A percentile compares a stretch with the other conserved stretches of the same genome.
These are phyloP conservation scores for Fusarium nurragi DNA, from an alignment of 2,329 filamentous ascomycete genomes.

Conservation along the genomic window DNA sequence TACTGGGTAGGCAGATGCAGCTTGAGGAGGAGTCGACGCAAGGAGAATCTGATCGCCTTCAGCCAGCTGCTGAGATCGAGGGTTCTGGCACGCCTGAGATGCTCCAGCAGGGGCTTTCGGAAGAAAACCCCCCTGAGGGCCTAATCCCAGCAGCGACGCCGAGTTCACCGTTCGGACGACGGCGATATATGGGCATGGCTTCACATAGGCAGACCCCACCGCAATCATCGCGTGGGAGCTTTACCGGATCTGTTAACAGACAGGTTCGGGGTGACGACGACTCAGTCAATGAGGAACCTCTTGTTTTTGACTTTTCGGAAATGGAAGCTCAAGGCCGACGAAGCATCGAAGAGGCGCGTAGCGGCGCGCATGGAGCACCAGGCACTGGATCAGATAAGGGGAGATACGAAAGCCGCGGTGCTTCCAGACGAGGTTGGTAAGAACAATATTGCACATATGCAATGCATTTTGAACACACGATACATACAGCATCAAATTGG, in stretches of 20 bases:
- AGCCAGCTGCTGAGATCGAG: constrained; percentile 56
- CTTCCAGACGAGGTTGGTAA: constrained; percentile 52
- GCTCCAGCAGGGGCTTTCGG: constrained; percentile 55
- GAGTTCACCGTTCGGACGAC: constrained; percentile 57
- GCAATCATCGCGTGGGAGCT: constrained; percentile 58
- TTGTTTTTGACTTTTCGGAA: constrained; percentile 79
- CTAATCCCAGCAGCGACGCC: constrained; percentile 53
- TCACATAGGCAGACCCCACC: constrained; percentile 56
- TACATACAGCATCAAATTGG: constrained; percentile 11
- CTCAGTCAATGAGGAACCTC: constrained; percentile 71
- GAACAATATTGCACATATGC: constrained; percentile 4
- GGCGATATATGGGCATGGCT: constrained; percentile 58
- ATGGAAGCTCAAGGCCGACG: constrained; percentile 68
- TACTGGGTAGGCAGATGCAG: constrained; percentile 60
- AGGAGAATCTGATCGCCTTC: constrained; percentile 46
- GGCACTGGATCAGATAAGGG: constrained; percentile 50
- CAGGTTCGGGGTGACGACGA: constrained; percentile 56
- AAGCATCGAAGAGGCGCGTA: constrained; percentile 65
- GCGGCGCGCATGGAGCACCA: constrained; percentile 48
- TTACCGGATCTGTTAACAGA: constrained; percentile 53
- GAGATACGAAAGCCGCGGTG: constrained; percentile 53
- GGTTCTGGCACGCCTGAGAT: constrained; percentile 52
- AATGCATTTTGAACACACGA: constrained; percentile 18
- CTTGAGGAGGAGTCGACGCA: constrained; percentile 47
- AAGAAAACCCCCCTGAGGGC: constrained; percentile 58